Conservation (phyloP, 106 monocot species). For the Narthecium ossifragum region DNA sequence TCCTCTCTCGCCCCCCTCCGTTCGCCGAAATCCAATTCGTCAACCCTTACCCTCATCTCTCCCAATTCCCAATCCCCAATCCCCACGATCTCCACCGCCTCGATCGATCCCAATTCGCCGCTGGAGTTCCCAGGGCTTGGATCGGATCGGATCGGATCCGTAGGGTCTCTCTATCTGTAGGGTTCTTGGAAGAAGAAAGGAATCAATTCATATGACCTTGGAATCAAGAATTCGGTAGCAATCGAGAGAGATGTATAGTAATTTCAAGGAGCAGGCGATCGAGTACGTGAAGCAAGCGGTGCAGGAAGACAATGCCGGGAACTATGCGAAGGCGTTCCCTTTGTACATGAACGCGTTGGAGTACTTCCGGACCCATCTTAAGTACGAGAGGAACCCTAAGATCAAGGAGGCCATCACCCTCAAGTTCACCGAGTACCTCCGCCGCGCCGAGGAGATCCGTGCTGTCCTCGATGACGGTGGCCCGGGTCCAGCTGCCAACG, state of each 20-base stretch:
- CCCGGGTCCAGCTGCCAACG: slow-evolving; percentile 44
- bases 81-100: too few relatives aligned
- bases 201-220: too few relatives aligned
- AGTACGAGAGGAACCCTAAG: slow-evolving; percentile 68
- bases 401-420: slow-evolving; percentile 84
- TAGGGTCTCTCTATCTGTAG: too few relatives aligned
- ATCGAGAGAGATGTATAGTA: slow-evolving; percentile 35
- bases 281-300: slow-evolving; percentile 89
- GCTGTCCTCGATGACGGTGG: slow-evolving; percentile 74
- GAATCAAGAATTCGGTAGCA: too few relatives aligned
- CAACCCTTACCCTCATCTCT: too few relatives aligned
- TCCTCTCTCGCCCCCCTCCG: too few relatives aligned
- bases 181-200: too few relatives aligned
- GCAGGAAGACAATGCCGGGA: slow-evolving; percentile 75
- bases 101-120: too few relatives aligned
- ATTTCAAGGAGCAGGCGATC: slow-evolving; percentile 83
- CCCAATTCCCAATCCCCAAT: too few relatives aligned
- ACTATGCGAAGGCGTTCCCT: slow-evolving; percentile 81
- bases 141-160: too few relatives aligned
- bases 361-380: slow-evolving; percentile 81
- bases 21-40: too few relatives aligned
- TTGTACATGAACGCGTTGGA: slow-evolving; percentile 86
- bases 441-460: slow-evolving; percentile 76
- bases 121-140: too few relatives aligned
- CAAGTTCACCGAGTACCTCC: slow-evolving; percentile 87